Evolutionary conservation across 768 basidiomycete genomes (phyloP), one percentile per base, ranked within the genome.

Genomic region (Boletus pseudo-olivaceus): DNA sequence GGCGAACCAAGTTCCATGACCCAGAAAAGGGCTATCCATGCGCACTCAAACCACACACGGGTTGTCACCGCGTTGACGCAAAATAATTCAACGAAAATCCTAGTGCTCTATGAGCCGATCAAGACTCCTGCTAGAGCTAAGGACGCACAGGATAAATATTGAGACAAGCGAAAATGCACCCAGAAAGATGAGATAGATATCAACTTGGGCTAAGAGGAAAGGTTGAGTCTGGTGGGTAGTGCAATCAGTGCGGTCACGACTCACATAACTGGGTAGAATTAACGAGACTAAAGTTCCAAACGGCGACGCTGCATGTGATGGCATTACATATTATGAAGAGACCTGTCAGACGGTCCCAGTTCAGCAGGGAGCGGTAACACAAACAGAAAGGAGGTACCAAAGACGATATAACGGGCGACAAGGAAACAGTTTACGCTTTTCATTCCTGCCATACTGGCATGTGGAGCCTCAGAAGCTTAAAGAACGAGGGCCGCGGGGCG

Each of bases 1-100:
- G 44, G 67, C 79, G 35, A 63, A 90, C 88, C 77, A 5, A 90
- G 72, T 57, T 85, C 73, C 70, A 88, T 67, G 12, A 78, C 39
- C 65, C 81, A 84, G 60, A 84, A 83, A 6, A 83, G 17, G 1
- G 73, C 71, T 34, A 83, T 70, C 87, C 87, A 90, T 23, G 68
- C 44, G 59, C 78, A 80, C 64, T 90, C 88, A 58, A 89, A 85
- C 84, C 85, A 88, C 15, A 89, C 81, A n/a, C 76, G 78, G 23
- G 78, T 78, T 20, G 82, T 76, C 41, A 85, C 65, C 7, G 80
- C 68, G 65, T 79, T 71, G 55, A 71, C 75, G 19, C 76, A 75
- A 23, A 79, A 62, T 34, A 88, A 67, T 67, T 89, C 87, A 37
- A 82, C 66, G 57, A 85, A 84, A 42, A 80, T 76, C 64, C 80